A percentile compares a stretch with the other conserved stretches of the same genome.
These are phyloP conservation scores for Parastagonospora nodorum DNA, from an alignment of 2,329 filamentous ascomycete genomes.

Conservation along the genomic window DNA sequence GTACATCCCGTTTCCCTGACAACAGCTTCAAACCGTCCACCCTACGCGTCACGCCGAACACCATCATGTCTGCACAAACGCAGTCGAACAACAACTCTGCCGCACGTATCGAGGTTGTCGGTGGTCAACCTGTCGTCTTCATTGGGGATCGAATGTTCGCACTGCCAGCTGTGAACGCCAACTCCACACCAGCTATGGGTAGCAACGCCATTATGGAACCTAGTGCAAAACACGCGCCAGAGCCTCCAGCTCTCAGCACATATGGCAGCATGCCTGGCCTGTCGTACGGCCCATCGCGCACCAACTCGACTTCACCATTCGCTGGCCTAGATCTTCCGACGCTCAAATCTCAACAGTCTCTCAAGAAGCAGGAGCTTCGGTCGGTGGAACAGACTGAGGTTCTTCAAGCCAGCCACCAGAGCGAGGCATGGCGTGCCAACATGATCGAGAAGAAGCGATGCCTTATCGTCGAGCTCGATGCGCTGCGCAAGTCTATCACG, in stretches of 20 bases:
- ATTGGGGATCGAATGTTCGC: constrained; percentile 40
- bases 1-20: constrained; percentile 37
- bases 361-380: constrained; percentile 43
- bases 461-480: constrained; percentile 44
- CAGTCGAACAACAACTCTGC: constrained; percentile 24
- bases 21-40: constrained; percentile 33
- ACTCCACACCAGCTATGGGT: constrained; percentile 12
- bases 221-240: constrained; percentile 15
- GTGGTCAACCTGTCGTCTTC: constrained; percentile 38
- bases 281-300: constrained; percentile 16
- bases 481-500: constrained; percentile 41
- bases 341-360: constrained; percentile 33
- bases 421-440: constrained; percentile 36
- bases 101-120: constrained; percentile 35
- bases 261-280: constrained; percentile 16
- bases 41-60: constrained; percentile 26
- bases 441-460: constrained; percentile 45
- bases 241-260: constrained; percentile 11
- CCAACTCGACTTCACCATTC: constrained; percentile 27
- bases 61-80: constrained; percentile 30
- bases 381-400: constrained; percentile 45
- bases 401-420: constrained; percentile 38
- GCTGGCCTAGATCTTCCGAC: constrained; percentile 29
- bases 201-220: constrained; percentile 16
- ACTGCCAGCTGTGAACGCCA: constrained; percentile 33